Conservation (phyloP, 169 alveolate genomes). For the Plasmodium fragile region DNA sequence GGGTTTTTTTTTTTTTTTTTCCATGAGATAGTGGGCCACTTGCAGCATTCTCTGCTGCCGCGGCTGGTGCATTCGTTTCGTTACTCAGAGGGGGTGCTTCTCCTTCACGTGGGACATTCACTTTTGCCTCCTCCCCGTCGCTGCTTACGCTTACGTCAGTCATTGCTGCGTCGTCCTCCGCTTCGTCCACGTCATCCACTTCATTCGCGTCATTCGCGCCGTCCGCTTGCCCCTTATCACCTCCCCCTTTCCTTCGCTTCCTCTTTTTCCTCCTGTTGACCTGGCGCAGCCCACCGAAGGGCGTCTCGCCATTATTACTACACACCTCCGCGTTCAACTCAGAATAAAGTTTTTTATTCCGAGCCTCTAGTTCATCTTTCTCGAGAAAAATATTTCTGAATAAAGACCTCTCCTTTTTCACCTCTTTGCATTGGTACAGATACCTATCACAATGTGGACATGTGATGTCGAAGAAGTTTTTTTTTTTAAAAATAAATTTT, state of each 20-base stretch:
- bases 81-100: not conserved
- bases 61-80: not conserved
- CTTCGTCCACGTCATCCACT: not conserved
- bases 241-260: not conserved
- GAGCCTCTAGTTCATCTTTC: not conserved
- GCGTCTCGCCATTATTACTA: not conserved
- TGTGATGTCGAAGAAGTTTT: conserved; percentile 18
- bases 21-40: not conserved
- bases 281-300: not conserved
- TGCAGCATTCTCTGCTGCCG: not conserved
- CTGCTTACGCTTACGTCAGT: not conserved
- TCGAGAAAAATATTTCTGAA: conserved; percentile 8
- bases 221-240: not conserved
- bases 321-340: not conserved
- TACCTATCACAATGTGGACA: conserved; percentile 66
- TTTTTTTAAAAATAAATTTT: conserved; percentile 43
- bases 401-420: conserved; percentile 31
- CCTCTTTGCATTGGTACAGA: conserved; percentile 36
- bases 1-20: not conserved
- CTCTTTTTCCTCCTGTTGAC: not conserved
- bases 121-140: not conserved
- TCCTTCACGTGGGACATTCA: not conserved
- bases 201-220: not conserved
- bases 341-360: not conserved
- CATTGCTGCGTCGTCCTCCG: not conserved